A percentile compares a stretch with the other conserved stretches of the same genome.
Evolutionary conservation across 2,329 filamentous ascomycete genomes (phyloP).

Genomic region (Dactylonectria estremocensis): DNA sequence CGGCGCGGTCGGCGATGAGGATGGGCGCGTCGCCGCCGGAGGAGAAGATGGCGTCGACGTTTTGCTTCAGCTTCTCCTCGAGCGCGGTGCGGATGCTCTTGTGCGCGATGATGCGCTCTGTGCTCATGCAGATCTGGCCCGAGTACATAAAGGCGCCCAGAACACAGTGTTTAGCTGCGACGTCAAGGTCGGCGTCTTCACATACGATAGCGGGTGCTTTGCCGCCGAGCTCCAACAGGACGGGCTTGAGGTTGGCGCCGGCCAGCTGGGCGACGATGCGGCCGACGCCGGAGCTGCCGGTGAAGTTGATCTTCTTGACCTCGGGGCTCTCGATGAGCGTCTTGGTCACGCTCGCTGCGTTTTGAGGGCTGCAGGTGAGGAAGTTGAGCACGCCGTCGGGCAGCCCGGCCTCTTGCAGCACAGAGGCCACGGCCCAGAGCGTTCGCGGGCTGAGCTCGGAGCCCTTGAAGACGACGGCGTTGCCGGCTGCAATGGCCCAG

Average conservation of each 20-base stretch:
- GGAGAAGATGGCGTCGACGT: slow-evolving; percentile 17
- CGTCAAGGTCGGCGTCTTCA: slow-evolving; percentile 61
- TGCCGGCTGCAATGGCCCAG: slow-evolving; percentile 30
- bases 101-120: slow-evolving; percentile 53
- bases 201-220: slow-evolving; percentile 61
- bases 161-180: slow-evolving; percentile 52
- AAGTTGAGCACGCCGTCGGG: slow-evolving; percentile 59
- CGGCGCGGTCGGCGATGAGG: slow-evolving; percentile 23
- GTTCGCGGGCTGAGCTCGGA: slow-evolving; percentile 52
- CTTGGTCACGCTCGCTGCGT: slow-evolving; percentile 54
- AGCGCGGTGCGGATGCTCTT: slow-evolving; percentile 61
- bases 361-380: slow-evolving; percentile 50
- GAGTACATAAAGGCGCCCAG: slow-evolving; percentile 64
- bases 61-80: slow-evolving; percentile 22
- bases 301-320: slow-evolving; percentile 32
- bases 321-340: slow-evolving; percentile 53
- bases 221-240: slow-evolving; percentile 64
- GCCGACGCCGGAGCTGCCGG: slow-evolving; percentile 52
- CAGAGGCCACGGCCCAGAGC: slow-evolving; percentile 51
- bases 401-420: slow-evolving; percentile 59
- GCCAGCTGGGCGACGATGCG: slow-evolving; percentile 56
- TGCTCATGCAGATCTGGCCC: slow-evolving; percentile 89
- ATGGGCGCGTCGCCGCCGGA: slow-evolving; percentile 16
- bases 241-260: slow-evolving; percentile 60
- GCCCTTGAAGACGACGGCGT: slow-evolving; percentile 46